These are phyloP conservation scores for Opeltia flavorubescens DNA, from an alignment of 495 filamentous ascomycete species.

Conservation along the genomic window DNA sequence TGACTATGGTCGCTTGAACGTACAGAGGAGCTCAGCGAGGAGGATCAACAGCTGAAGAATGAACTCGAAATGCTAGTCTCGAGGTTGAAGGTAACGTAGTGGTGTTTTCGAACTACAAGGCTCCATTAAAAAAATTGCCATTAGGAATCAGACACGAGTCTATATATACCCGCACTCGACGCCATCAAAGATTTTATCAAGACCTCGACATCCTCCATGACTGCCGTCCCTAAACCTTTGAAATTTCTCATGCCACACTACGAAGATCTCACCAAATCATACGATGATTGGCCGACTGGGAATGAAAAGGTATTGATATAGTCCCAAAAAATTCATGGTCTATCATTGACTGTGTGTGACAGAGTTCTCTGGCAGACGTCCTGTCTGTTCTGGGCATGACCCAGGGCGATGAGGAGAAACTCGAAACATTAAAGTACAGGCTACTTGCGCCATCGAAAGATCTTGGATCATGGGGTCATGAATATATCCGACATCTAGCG, in stretches of 20 bases:
- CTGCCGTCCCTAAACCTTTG: conserved; percentile 91
- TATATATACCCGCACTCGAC: conserved; percentile 86
- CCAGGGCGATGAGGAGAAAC: conserved; percentile 87
- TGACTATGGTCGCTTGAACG: conserved; percentile 10
- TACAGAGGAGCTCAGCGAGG: conserved; percentile 83
- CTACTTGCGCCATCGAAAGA: conserved; percentile 80
- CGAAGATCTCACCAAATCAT: conserved; percentile 65
- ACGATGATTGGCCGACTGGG: conserved; percentile 75
- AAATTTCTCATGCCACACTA: conserved; percentile 97
- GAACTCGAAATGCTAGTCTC: conserved; percentile 98
- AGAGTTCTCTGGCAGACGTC: conserved; percentile 82
- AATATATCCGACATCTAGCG: conserved; percentile 92
- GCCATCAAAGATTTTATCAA: conserved; percentile 96
- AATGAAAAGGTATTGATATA: conserved; percentile 53
- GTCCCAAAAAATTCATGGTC: conserved; percentile 3
- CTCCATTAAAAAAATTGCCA: too few relatives aligned
- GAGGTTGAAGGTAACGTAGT: conserved; percentile 57
- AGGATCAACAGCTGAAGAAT: conserved; percentile 94
- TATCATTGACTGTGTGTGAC: conserved; percentile 1
- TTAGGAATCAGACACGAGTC: conserved; percentile 71
- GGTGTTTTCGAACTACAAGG: too few relatives aligned
- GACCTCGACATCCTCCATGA: conserved; percentile 98
- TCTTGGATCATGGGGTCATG: conserved; percentile 94
- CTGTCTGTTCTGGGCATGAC: conserved; percentile 98
- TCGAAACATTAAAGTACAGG: conserved; percentile 91